Evolutionary conservation across 805 yeast genomes (phyloP).

Genomic region (Teunomyces gatunensis): DNA sequence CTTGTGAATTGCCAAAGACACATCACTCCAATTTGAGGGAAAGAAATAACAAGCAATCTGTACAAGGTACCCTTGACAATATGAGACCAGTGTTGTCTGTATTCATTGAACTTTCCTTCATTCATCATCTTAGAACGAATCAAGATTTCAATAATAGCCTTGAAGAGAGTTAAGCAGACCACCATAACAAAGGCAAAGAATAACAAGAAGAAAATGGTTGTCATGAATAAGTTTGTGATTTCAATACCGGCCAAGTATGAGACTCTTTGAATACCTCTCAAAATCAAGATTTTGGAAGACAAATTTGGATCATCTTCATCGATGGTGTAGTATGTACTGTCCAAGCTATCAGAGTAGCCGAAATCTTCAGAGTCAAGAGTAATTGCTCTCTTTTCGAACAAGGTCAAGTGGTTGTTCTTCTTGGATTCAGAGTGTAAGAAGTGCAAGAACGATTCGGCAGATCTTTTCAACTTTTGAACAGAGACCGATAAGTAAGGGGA

Average conservation of each 20-base stretch:
- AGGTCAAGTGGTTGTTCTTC: conserved; percentile 10
- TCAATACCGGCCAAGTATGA: conserved; percentile 83
- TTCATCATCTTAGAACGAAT: conserved; percentile 58
- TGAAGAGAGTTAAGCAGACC: conserved; percentile 58
- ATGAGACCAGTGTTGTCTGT: conserved; percentile 78
- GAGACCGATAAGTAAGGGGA: conserved; percentile 73
- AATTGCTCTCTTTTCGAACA: conserved; percentile 28
- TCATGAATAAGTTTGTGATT: conserved; percentile 79
- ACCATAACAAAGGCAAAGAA: conserved; percentile 67
- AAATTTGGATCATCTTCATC: conserved; percentile 62
- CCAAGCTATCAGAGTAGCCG: conserved; percentile 40
- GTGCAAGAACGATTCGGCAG: conserved; percentile 16
- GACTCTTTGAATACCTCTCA: conserved; percentile 92
- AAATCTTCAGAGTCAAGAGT: conserved; percentile 46
- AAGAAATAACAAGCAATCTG: conserved; percentile 77
- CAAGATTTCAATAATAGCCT: conserved; percentile 63
- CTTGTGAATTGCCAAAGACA: conserved; percentile 88
- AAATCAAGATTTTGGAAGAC: conserved; percentile 67
- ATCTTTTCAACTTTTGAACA: conserved; percentile 61
- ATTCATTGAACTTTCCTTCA: conserved; percentile 67
- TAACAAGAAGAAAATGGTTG: conserved; percentile 80
- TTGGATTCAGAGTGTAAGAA: conserved; percentile 5
- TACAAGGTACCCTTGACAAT: conserved; percentile 86
- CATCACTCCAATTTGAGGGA: conserved; percentile 80
- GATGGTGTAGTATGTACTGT: conserved; percentile 57